A percentile compares a stretch with the other conserved stretches of the same genome.
These are phyloP conservation scores for Thalassiosira hispida DNA, from an alignment of 352 stramenopile genomes.

Conservation along the genomic window DNA sequence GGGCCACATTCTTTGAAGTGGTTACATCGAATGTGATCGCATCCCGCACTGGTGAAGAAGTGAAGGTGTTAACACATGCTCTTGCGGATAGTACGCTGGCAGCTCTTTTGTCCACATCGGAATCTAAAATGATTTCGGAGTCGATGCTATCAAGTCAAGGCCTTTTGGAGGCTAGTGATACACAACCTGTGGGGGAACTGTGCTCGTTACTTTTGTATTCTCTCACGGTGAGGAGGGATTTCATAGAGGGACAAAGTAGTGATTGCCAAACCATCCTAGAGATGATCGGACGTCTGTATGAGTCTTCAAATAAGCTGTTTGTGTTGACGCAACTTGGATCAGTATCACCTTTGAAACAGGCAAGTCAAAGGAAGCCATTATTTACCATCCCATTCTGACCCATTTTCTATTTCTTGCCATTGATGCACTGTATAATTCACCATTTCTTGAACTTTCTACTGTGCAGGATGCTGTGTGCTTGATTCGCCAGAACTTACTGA, in stretches of 20 bases:
- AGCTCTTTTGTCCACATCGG: constrained; percentile 33
- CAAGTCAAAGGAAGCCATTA: not conserved
- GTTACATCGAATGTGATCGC: constrained; percentile 14
- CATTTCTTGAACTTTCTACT: not conserved
- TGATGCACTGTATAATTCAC: constrained; percentile 1
- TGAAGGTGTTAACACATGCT: constrained; percentile 16
- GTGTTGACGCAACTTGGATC: constrained; percentile 35
- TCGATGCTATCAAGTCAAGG: constrained; percentile 37
- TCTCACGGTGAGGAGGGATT: constrained; percentile 17
- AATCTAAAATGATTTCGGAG: constrained; percentile 42
- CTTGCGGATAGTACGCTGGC: constrained; percentile 28
- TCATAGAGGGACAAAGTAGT: not conserved
- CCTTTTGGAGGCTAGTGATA: constrained; percentile 7
- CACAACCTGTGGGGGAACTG: constrained; percentile 39
- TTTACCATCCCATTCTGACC: not conserved
- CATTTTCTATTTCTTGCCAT: constrained; percentile 3
- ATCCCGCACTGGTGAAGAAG: constrained; percentile 17
- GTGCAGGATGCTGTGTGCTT: constrained; percentile 28
- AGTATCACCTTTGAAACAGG: constrained; percentile 16
- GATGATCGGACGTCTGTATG: constrained; percentile 40
- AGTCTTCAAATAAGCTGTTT: constrained; percentile 45
- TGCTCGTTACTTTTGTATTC: constrained; percentile 45
- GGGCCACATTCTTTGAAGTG: constrained; percentile 45
- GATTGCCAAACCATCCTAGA: constrained; percentile 22
- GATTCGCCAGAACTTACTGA: constrained; percentile 39